Percentiles rank a stretch among this genome's conserved stretches.
phyloP scores from a whole-genome alignment of 1,284 basidiomycete species.

The Schizophyllum amplum region DNA sequence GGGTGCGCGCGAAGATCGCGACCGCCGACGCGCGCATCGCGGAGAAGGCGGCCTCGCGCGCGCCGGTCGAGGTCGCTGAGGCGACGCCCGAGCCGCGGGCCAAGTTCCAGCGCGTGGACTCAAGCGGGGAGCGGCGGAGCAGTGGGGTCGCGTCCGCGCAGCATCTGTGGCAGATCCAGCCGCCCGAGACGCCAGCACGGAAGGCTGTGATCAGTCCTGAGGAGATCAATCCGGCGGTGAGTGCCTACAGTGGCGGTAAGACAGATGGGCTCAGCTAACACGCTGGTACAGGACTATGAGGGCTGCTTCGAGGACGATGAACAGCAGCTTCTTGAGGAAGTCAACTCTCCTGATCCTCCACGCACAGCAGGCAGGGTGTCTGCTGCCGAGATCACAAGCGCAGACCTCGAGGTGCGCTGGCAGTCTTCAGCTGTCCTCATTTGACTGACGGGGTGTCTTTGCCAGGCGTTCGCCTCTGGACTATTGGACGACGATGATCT shows the following conservation, averaged over 20 bases:
- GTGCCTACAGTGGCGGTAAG: too few species aligned
- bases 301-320: too few species aligned
- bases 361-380: not conserved
- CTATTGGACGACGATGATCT: conserved; percentile 12
- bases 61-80: not conserved
- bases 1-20: conserved; percentile 11
- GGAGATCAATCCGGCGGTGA: too few species aligned
- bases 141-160: not conserved
- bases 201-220: too few species aligned
- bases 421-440: too few species aligned
- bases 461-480: conserved; percentile 8
- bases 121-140: conserved; percentile 1
- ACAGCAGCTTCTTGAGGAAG: too few species aligned
- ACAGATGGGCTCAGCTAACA: too few species aligned
- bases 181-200: not conserved
- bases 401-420: not conserved
- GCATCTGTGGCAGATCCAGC: not conserved
- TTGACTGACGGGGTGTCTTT: too few species aligned
- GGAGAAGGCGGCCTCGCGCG: conserved; percentile 1
- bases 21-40: not conserved
- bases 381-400: not conserved
- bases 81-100: not conserved
- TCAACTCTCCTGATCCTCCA: too few species aligned
- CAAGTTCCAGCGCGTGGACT: conserved; percentile 9
- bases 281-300: too few species aligned